Evolutionary conservation across 2,329 filamentous ascomycete species (phyloP), one percentile per base, ranked within the genome.

Genomic region (Trichoderma semiorbis): DNA sequence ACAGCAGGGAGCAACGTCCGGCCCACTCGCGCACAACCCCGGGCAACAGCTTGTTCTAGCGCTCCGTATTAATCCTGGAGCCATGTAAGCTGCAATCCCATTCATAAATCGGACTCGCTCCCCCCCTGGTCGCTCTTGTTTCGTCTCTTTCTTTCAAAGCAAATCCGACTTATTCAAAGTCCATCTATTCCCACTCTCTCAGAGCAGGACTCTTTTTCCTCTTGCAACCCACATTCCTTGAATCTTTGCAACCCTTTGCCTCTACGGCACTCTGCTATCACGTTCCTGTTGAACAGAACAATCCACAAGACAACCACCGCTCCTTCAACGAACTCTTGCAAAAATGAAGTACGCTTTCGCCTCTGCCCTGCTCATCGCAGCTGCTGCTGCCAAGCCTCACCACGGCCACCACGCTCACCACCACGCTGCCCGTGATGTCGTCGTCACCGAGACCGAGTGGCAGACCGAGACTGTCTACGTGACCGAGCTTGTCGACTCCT

Each of bases 341-440:
- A 50, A 14, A 28, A 87, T 87, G 85, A 86, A 85, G 82, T 78
- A 78, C 74, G 74, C 77, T 64, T 58, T 80, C 72, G 76, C 79
- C 69, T 80, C 78, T 39, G 77, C 77, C 62, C 62, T 80, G 69
- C 71, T 82, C 75, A 82, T 76, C 77, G 82, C 79, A 74, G 82
- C 81, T 75, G 85, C 83, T 75, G 78, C 84, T 72, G 87, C 87
- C 74, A 85, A 89, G 79, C 87, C 87, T 72, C 84, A 83, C 74
- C 80, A 82, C 75, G 74, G 75, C 70, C 79, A 79, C 73, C 78
- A 81, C 72, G 82, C 82, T 72, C 78, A 82, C 74, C 79, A 80
- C 73, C 82, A 83, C 73, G 76, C 75, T 72, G 80, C 80, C 74
- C 80, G 81, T 65, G 62, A 63, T 43, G 63, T 24, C 39, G 72